Evolutionary conservation across 2,329 filamentous ascomycete genomes (phyloP), one percentile per base, ranked within the genome.

Genomic region (Fusarium pilosicola): DNA sequence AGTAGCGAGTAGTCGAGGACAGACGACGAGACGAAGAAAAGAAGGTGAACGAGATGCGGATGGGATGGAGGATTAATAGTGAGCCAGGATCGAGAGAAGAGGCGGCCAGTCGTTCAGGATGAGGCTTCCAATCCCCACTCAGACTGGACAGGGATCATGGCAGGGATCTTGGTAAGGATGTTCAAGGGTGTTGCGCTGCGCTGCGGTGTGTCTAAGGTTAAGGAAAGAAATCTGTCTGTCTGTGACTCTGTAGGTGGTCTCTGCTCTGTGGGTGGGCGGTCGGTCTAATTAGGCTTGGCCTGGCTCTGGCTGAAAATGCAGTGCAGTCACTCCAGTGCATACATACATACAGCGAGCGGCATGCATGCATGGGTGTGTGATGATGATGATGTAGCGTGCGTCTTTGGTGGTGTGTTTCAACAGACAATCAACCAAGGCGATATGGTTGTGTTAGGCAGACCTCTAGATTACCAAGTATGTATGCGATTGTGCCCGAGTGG

Each of bases 11-110:
- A 73, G 70, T 72, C 74, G 73, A 75, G 63, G 62, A 68, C 56
- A 77, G 75, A 74, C 71, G 74, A 74, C 70, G 68, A 74, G 72
- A 74, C 69, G 70, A 72, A 69, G 68, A 70, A 67, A 70, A 69
- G 70, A 71, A 65, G 46, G 51, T 69, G 51, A 66, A 64, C 28
- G 46, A 72, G 74, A 73, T 68, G 71, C 65, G 71, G 74, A 74
- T 66, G 73, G 63, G 73, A 75, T 75, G 73, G 73, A 70, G 68
- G 76, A 74, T 78, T 78, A 78, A 78, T 77, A 78, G 68, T 69
- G 64, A 68, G 67, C 77, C 76, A 63, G 77, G 77, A 77, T 78
- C 58, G 65, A 63, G 68, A 71, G 65, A 74, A 70, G 62, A 71
- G 74, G 61, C 69, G 68, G 62, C 75, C 76, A 78, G 75, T 78